phyloP scores from a whole-genome alignment of 2,329 filamentous ascomycete genomes.

The Botryotinia narcissicola region DNA sequence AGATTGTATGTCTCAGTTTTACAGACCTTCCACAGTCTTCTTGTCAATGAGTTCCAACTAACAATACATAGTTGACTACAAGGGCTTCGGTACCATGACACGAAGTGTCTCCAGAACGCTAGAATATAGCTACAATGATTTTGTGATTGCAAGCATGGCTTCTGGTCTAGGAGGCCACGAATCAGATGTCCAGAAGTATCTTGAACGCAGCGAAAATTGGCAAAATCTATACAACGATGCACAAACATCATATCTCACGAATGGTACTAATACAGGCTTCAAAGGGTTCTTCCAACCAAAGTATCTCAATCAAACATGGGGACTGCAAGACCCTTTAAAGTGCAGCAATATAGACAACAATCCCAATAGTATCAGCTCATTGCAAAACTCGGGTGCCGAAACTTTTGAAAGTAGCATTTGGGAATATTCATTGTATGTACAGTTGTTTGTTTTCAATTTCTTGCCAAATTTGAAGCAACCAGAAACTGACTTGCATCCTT shows the following conservation, averaged over 20 bases:
- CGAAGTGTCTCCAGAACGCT: slow-evolving; percentile 69
- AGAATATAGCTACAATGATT: slow-evolving; percentile 77
- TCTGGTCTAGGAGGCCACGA: slow-evolving; percentile 53
- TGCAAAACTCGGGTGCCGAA: slow-evolving; percentile 45
- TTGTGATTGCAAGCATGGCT: slow-evolving; percentile 61
- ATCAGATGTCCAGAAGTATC: slow-evolving; percentile 44
- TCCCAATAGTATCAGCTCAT: slow-evolving; percentile 32
- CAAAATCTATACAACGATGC: slow-evolving; percentile 57
- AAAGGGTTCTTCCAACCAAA: slow-evolving; percentile 68
- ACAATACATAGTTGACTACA: slow-evolving; percentile 47
- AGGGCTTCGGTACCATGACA: slow-evolving; percentile 66
- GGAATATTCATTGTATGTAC: slow-evolving; percentile 54
- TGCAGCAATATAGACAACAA: slow-evolving; percentile 48
- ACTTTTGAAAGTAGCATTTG: slow-evolving; percentile 72
- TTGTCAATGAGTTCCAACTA: not conserved
- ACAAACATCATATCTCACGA: slow-evolving; percentile 52
- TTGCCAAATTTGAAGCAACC: not conserved
- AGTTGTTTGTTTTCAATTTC: not conserved
- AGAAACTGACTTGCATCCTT: not conserved
- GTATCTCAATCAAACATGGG: slow-evolving; percentile 66
- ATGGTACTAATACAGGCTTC: slow-evolving; percentile 59
- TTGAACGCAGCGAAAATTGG: slow-evolving; percentile 49
- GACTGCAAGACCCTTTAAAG: slow-evolving; percentile 63
- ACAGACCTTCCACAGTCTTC: not conserved
- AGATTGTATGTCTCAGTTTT: slow-evolving; percentile 44